Base-by-base conservation (phyloP, 805 yeast species). In the Hermanozyma aechmeae region DNA sequence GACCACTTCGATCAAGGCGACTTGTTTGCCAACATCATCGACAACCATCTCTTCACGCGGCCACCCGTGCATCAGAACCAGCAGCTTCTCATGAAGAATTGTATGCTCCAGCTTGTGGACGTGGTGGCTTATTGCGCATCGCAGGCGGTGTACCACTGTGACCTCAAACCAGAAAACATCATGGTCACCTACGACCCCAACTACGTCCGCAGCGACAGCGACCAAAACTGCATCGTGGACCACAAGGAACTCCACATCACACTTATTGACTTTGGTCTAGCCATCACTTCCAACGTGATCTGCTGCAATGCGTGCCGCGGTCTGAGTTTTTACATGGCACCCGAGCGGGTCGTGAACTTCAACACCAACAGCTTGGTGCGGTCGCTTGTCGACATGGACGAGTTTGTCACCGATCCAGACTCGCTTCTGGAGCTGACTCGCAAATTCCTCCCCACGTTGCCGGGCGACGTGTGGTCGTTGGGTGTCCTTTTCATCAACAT, bases 321-420 rank as follows among this genome's bases (percentile, higher is more conserved):
- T 1, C 79, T 89, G 6, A 71, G 82, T 15, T 87, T 83, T 53
- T 86, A 86, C 57, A 86, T 87, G 96, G 81, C 95, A 0, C 96
- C 96, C 6, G 96, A 86, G 51, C 58, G 92, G 48, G 51, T 75
- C n/a, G 56, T 61, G 13, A 68, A 71, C 39, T 65, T 59, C 26
- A 46, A 52, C 35, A 55, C 58, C 29, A 48, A 53, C 37, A 39
- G 37, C 19, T 31, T 44, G 13, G 51, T 54, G 26, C 37, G 44
- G 24, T 36, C 50, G 14, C 29, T 47, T n/a, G 35, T 58, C n/a
- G 53, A 58, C 35, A 45, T 58, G 46, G 40, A 32, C 35, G 58
- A 45, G 33, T 54, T 41, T 18, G 37, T 34, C 26, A 40, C 39
- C 15, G 39, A 37, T 16, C 35, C 42, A 11, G 34, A 37, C 10